Base-by-base conservation (phyloP, 2,329 filamentous ascomycete species). In the Trichophyton benhamiae region DNA sequence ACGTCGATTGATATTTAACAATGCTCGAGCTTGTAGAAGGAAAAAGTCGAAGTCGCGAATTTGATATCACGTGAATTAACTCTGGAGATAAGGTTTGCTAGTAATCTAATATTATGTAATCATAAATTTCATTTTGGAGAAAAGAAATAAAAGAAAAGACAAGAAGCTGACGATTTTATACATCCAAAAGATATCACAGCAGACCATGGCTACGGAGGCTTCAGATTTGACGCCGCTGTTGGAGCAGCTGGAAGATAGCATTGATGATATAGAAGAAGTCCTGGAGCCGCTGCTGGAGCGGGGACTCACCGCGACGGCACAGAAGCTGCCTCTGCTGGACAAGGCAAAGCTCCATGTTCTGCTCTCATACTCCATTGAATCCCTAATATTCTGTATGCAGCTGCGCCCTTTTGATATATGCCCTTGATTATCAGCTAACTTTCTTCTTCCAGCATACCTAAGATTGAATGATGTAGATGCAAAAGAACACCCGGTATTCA, bases 311-410 rank as follows among this genome's bases (percentile, higher is more conserved):
- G 83, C 86, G 46, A 82, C 84, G 61, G 84, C 89, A 3, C 86
- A 84, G 61, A 90, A 90, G 71, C 80, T 97, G 30, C 91, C 92
- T 1, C 80, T 97, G n/a, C 81, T 99, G 63, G 92, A 97, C 78
- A 91, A 90, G 77, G 91, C 94, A 6, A 96, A 97, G 76, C 84
- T 96, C 63, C 90, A 95, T 71, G 86, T 94, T n/a, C 80, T 95
- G 20, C 81, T 87, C 59, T 87, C 90, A 17, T 99, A 97, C 73
- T 83, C 91, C 0, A 86, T 99, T 65, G 92, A 97, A 70, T 95
- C 91, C 0, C 78, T 96, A 8, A 77, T 99, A 6, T 97, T 95
- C 74, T 88, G 88, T 91, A 75, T n/a, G 41, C 15, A n/a, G 5
- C 38, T 65, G 83, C 20, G 36, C 13, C 5, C n/a, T 17, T 22